Evolutionary conservation across 2,329 filamentous ascomycete species (phyloP).

Genomic region (Ceratocystis papillata): DNA sequence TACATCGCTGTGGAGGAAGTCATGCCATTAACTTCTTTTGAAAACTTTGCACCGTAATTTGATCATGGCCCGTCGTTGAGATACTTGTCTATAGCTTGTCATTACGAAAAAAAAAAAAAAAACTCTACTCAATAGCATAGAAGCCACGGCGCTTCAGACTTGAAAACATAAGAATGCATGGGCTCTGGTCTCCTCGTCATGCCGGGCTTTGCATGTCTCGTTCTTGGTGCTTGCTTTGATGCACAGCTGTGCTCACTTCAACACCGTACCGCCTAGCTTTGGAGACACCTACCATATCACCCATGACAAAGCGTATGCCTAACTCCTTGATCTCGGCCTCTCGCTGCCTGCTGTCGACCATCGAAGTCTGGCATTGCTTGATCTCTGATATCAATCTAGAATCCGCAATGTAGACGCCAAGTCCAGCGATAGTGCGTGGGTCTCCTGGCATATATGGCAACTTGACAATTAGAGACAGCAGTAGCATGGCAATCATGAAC

Average conservation of each 20-base stretch:
- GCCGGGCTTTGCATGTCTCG: neutral
- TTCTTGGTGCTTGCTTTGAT: constrained; percentile 2
- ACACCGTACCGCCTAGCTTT: constrained; percentile 15
- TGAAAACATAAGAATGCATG: no score
- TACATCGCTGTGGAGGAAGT: no score
- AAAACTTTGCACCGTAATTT: no score
- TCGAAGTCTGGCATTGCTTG: constrained; percentile 13
- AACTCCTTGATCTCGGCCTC: constrained; percentile 8
- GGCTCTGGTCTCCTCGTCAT: neutral
- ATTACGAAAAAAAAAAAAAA: no score
- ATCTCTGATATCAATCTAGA: constrained; percentile 15
- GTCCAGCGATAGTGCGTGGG: constrained; percentile 22
- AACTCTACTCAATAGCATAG: no score
- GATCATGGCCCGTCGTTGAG: no score
- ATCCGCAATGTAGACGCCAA: constrained; percentile 20
- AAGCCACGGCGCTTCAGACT: no score
- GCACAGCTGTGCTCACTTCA: constrained; percentile 14
- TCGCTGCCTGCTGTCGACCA: constrained; percentile 15
- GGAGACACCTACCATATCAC: constrained; percentile 17
- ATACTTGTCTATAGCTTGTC: no score
- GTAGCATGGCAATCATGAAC: constrained; percentile 21
- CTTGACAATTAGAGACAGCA: constrained; percentile 15
- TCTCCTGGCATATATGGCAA: constrained; percentile 23
- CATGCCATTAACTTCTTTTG: no score
- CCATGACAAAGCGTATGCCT: constrained; percentile 10